Percentiles rank a stretch among this genome's conserved stretches.
Conservation (phyloP, 306 rosid species). For the Gastrolobium villosum region DNA sequence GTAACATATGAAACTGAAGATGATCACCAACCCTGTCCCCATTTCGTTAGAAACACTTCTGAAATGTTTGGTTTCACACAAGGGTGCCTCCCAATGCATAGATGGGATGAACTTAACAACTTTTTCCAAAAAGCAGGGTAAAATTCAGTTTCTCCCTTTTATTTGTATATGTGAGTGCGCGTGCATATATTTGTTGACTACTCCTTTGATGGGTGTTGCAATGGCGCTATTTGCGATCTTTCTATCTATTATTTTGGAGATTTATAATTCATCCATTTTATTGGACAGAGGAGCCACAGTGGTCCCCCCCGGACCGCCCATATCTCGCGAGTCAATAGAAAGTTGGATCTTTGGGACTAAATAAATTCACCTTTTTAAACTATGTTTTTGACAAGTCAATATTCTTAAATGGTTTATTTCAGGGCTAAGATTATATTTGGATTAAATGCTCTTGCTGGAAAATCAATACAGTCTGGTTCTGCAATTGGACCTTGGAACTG, state of each 20-base stretch:
- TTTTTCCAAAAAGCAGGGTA: slow-evolving; percentile 86
- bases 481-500: slow-evolving; percentile 83
- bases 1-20: slow-evolving; percentile 77
- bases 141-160: background rate
- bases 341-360: background rate
- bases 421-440: slow-evolving; percentile 93
- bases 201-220: too few species aligned
- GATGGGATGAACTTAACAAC: slow-evolving; percentile 91
- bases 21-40: slow-evolving; percentile 62
- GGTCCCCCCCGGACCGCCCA: too few species aligned
- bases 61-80: slow-evolving; percentile 80
- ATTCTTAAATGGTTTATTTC: slow-evolving; percentile 42
- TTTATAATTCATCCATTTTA: too few species aligned
- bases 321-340: too few species aligned
- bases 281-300: too few species aligned
- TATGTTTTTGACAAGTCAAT: background rate
- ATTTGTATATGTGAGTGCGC: background rate
- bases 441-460: slow-evolving; percentile 84
- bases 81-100: slow-evolving; percentile 82
- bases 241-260: too few species aligned
- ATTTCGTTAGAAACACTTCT: slow-evolving; percentile 58
- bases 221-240: too few species aligned
- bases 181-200: background rate
- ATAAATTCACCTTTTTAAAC: background rate
- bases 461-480: slow-evolving; percentile 55